Conservation (phyloP, 345 rosid species). For the Pseudoturritis turrita region DNA sequence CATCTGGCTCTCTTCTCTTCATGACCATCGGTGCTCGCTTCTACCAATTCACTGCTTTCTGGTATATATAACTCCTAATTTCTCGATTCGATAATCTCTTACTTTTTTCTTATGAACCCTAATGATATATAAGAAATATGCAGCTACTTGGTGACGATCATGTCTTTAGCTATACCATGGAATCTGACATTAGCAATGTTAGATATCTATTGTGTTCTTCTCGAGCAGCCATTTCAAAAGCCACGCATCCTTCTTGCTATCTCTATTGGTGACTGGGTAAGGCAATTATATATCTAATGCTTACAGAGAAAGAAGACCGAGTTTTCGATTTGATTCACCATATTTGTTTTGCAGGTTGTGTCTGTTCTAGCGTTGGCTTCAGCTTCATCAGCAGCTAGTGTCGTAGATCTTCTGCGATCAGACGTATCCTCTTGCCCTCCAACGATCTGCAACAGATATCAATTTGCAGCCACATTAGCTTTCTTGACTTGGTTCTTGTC, state of each 20-base stretch:
- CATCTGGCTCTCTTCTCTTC: constrained; percentile 77
- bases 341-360: constrained; percentile 42
- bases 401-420: constrained; percentile 54
- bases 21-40: constrained; percentile 83
- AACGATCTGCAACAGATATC: constrained; percentile 64
- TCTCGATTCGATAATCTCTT: neutral
- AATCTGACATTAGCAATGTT: constrained; percentile 71
- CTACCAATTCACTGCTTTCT: constrained; percentile 87
- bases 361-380: constrained; percentile 76
- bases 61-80: constrained; percentile 33
- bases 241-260: constrained; percentile 54
- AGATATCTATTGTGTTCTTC: constrained; percentile 70
- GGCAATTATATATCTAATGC: neutral
- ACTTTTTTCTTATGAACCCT: neutral
- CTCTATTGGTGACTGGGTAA: constrained; percentile 83
- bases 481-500: constrained; percentile 81
- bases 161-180: constrained; percentile 93
- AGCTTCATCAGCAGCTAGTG: constrained; percentile 79
- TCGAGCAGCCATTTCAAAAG: constrained; percentile 56
- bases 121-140: neutral
- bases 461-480: constrained; percentile 81
- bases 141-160: constrained; percentile 83
- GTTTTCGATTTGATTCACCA: neutral
- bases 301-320: neutral
- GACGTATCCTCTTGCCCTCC: constrained; percentile 41